Evolutionary conservation across 2,329 filamentous ascomycete species (phyloP).

Genomic region (Phaeosphaeria sp.): DNA sequence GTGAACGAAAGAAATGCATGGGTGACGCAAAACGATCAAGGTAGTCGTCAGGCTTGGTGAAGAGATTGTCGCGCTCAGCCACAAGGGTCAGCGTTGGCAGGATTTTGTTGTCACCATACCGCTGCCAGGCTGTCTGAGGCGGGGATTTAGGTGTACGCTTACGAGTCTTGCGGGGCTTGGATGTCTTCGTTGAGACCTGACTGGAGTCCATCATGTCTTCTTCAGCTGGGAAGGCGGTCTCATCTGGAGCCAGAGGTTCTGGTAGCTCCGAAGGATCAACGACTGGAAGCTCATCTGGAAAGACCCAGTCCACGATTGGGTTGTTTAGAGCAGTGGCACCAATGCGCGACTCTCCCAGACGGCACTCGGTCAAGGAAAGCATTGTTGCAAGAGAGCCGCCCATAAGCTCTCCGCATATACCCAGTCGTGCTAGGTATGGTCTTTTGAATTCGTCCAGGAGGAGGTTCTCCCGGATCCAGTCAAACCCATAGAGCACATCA

Average conservation of each 20-base stretch:
- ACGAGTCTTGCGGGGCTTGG: conserved; percentile 12
- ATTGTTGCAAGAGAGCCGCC: conserved; percentile 57
- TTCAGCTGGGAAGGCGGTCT: conserved; percentile 39
- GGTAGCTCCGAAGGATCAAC: conserved; percentile 28
- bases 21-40: conserved; percentile 60
- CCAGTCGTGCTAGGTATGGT: conserved; percentile 43
- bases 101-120: conserved; percentile 27
- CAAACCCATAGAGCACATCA: conserved; percentile 55
- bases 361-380: conserved; percentile 59
- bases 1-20: conserved; percentile 58
- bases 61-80: conserved; percentile 47
- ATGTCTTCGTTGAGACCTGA: conserved; percentile 8
- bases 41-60: conserved; percentile 51
- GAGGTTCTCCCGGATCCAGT: conserved; percentile 54
- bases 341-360: conserved; percentile 48
- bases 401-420: conserved; percentile 56
- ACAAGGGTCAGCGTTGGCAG: conserved; percentile 41
- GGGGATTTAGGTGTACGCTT: conserved; percentile 27
- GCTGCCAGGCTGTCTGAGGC: conserved; percentile 35
- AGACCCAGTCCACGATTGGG: conserved; percentile 58
- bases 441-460: conserved; percentile 26
- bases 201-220: conserved; percentile 31
- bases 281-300: conserved; percentile 42
- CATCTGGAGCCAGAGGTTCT: conserved; percentile 38
- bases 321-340: conserved; percentile 55